Base-by-base conservation (phyloP, 352 stramenopile species). In the Pythium rhizo-oryzae region DNA sequence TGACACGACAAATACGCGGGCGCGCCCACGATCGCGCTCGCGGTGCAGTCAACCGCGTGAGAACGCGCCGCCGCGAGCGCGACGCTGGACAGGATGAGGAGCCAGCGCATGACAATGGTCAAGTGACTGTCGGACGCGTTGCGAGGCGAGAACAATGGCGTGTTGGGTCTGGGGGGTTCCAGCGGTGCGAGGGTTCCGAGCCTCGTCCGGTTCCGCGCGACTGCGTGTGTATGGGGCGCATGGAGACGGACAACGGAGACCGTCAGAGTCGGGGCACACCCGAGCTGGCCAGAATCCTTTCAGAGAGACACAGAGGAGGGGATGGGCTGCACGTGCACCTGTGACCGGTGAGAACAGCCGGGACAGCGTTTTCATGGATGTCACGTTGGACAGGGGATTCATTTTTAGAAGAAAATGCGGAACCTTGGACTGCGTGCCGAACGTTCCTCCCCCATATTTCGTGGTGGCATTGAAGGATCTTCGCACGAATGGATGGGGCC, bases 281-380 rank as follows among this genome's bases (percentile, higher is more conserved):
- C 41, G 41, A 8, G 41, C 41, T 47, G 41, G 41, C 41, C 41
- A 12, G 1, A 19, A 55, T 55, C 51, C n/a, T 57, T 57, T 19
- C 51, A 57, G 51, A 57, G 51, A 57, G 51, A 57, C 51, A 57
- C 51, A 57, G 51, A 19, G 15, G 13, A 57, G 49, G 35, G 35
- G 51, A 57, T 57, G 51, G 51, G 51, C 51, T 41, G 13, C 13
- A 13, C 15, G 8, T 47, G 6, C 18, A 16, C 9, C 41, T 47
- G 18, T 47, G 49, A 55, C n/a, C 4, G 21, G 13, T 37, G 49
- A 24, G 12, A 18, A 55, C 49, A 55, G 49, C 49, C 49, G 49
- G 46, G 46, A 8, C 33, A 15, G 25, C n/a, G 25, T 52, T 13
- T 54, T n/a, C 41, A 8, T 21, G 15, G 41, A 47, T 47, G 41